Evolutionary conservation across 140 eudicot species (phyloP).

Genomic region (Anethum foeniculum): DNA sequence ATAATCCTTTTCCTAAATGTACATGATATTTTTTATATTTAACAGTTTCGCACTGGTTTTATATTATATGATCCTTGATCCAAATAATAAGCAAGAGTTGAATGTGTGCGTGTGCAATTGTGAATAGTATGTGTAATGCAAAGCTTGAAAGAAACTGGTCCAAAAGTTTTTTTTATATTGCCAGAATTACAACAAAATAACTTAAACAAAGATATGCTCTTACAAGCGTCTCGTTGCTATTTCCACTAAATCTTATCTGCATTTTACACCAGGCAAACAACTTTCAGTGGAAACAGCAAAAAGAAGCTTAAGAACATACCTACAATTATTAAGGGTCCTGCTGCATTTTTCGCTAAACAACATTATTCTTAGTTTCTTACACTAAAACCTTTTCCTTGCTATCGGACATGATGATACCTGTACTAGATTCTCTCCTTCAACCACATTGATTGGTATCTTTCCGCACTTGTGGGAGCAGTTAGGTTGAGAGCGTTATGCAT

Average conservation of each 20-base stretch:
- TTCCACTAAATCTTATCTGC: constrained; percentile 16
- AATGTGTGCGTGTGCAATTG: not conserved
- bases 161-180: not conserved
- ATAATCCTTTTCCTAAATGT: not conserved
- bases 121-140: not conserved
- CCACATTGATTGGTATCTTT: constrained; percentile 19
- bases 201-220: not conserved
- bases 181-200: not conserved
- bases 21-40: too few species aligned
- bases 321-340: not conserved
- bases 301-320: constrained; percentile 14
- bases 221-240: constrained; percentile 13
- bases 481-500: constrained; percentile 50
- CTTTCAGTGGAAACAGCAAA: constrained; percentile 17
- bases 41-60: too few species aligned
- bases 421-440: constrained; percentile 15
- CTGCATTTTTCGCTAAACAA: not conserved
- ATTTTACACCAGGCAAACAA: constrained; percentile 6
- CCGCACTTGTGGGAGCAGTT: constrained; percentile 39
- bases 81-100: too few species aligned
- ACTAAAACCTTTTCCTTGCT: not conserved
- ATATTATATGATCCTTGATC: too few species aligned
- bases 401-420: not conserved
- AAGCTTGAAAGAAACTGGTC: not conserved
- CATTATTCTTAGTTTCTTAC: not conserved